Conservation (phyloP, 108 stramenopile species). For the Stephanodiscus triporus region DNA sequence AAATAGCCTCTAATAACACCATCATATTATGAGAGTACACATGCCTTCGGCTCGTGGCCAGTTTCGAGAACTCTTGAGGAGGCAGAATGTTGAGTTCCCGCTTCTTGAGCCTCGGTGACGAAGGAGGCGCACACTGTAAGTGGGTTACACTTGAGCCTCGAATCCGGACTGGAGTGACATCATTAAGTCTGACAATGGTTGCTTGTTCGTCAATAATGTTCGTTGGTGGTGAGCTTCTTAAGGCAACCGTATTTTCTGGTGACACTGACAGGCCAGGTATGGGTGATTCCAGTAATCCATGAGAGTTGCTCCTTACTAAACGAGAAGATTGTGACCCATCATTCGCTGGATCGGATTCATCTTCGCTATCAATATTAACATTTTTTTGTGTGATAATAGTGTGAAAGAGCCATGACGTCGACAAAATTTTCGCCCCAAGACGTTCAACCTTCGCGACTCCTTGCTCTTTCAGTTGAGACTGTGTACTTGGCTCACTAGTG, state of each 20-base stretch:
- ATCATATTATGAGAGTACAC: slow-evolving; percentile 18
- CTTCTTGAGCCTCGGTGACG: slow-evolving; percentile 13
- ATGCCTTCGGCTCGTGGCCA: slow-evolving; percentile 13
- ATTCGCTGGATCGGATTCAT: neutral
- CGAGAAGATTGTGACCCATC: slow-evolving; percentile 42
- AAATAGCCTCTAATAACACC: slow-evolving; percentile 8
- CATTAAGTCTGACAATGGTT: slow-evolving; percentile 1
- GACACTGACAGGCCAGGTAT: slow-evolving; percentile 41
- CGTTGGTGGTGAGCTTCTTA: neutral
- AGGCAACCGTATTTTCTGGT: slow-evolving; percentile 1
- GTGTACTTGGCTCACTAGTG: slow-evolving; percentile 44
- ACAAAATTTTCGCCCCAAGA: slow-evolving; percentile 32
- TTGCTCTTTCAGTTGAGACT: slow-evolving; percentile 32
- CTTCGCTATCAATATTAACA: slow-evolving; percentile 12
- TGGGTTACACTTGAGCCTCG: slow-evolving; percentile 37
- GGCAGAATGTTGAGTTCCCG: neutral
- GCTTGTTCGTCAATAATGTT: neutral
- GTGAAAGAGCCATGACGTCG: slow-evolving; percentile 57
- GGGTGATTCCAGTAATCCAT: slow-evolving; percentile 19
- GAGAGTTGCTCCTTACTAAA: slow-evolving; percentile 28
- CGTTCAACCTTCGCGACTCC: slow-evolving; percentile 24
- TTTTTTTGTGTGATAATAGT: slow-evolving; percentile 48
- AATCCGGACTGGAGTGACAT: slow-evolving; percentile 13
- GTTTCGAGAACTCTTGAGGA: neutral
- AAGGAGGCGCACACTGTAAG: slow-evolving; percentile 18